These are phyloP conservation scores for Aspergillus neoniger DNA, from an alignment of 2,329 filamentous ascomycete species.

Conservation along the genomic window DNA sequence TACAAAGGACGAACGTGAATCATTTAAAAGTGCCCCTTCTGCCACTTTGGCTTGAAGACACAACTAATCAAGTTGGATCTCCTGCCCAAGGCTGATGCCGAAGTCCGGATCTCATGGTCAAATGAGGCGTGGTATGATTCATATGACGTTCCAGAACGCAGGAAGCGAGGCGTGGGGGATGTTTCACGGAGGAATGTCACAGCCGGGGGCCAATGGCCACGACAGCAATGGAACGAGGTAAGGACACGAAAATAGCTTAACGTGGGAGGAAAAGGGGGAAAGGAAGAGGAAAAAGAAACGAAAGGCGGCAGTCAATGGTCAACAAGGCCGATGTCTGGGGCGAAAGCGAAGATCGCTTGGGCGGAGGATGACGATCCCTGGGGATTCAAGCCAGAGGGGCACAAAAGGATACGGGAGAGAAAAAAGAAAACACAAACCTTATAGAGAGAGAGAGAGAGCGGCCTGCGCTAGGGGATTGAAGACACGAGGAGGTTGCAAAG, in stretches of 20 bases:
- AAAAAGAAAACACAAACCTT: slow-evolving; percentile 16
- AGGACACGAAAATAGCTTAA: slow-evolving; percentile 8
- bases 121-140: slow-evolving; percentile 2
- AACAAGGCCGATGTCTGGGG: slow-evolving; percentile 10
- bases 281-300: not conserved
- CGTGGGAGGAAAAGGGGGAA: not conserved
- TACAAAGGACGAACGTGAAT: slow-evolving; percentile 19
- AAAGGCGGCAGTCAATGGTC: slow-evolving; percentile 14
- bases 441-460: not conserved
- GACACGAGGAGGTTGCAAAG: slow-evolving; percentile 3
- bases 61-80: not conserved
- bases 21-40: slow-evolving; percentile 7
- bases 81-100: not conserved
- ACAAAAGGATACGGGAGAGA: not conserved
- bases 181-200: slow-evolving; percentile 6
- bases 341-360: slow-evolving; percentile 9
- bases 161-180: not conserved
- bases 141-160: slow-evolving; percentile 8
- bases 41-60: not conserved
- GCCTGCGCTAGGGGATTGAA: not conserved
- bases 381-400: not conserved
- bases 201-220: not conserved
- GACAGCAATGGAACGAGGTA: not conserved
- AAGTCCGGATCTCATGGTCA: slow-evolving; percentile 1
- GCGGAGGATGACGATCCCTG: slow-evolving; percentile 10